Base-by-base conservation (phyloP, 2,329 filamentous ascomycete genomes). In the Stagonosporopsis tanaceti region DNA sequence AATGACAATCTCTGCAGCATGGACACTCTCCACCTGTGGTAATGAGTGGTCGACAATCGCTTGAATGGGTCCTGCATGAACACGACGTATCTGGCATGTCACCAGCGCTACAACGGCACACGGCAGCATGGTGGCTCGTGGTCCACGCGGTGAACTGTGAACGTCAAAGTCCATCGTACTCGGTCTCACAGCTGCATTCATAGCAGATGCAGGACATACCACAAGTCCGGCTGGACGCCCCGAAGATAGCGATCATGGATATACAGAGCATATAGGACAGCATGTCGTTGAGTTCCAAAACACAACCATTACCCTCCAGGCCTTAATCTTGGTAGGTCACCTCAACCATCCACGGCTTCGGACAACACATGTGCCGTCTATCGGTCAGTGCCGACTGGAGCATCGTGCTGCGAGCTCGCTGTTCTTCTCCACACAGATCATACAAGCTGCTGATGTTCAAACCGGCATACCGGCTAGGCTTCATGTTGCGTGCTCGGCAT, bases 111-210 rank as follows among this genome's bases (percentile, higher is more conserved):
- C 39, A 38, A 34, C 32, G 25, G 25, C 28, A 47, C 9, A 25
- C 44, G 34, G 38, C 42, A 51, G 42, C 30, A 37, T 44, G 44
- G 42, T 34, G 30, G 44, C 15, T 17, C 17, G 32, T 53, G 15
- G 12, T 44, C 20, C 54, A 48, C 48, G 48, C 38, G 11, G 44
- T 53, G 38, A 47, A 44, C 20, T 7, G 44, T 53, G 38, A 47
- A 44, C 20, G 15, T 53, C 27, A 47, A 15, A 27, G 48, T 45
- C 32, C 14, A 20, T 57, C 20, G 38, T 41, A 34, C 20, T 25
- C 38, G 5, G 34, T 45, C 32, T 32, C 46, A 53, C 50, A 40
- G 22, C 27, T 42, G 28, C 22, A 14, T 20, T 15, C 27, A 53
- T 44, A 34, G 34, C 44, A 53, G 38, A 48, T 9, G 39, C 45